phyloP scores from a whole-genome alignment of 73 alveolate genomes.

The Strombidium stylifer region DNA sequence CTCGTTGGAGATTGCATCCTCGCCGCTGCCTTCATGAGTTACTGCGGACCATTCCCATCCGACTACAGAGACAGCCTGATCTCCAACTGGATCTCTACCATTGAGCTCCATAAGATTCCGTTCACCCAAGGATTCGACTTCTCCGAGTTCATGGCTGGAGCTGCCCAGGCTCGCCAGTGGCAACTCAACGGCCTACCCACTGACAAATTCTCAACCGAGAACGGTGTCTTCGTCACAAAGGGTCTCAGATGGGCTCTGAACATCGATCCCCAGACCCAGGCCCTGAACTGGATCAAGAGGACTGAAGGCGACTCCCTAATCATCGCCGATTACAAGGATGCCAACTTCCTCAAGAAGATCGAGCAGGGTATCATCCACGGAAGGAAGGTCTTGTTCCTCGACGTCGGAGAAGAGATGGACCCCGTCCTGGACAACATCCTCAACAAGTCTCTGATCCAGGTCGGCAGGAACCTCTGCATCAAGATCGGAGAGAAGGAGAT shows the following conservation, averaged over 20 bases:
- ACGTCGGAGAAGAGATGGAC: slow-evolving; percentile 97
- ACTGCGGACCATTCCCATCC: slow-evolving; percentile 99
- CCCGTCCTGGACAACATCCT: slow-evolving; percentile 98
- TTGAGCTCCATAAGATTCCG: slow-evolving; percentile 71
- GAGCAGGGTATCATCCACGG: slow-evolving; percentile 78
- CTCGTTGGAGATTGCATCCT: slow-evolving; percentile 98
- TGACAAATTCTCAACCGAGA: slow-evolving; percentile 98
- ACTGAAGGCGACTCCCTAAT: slow-evolving; percentile 61
- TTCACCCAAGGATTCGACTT: slow-evolving; percentile 79
- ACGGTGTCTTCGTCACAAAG: slow-evolving; percentile 96
- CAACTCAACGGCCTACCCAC: slow-evolving; percentile 96
- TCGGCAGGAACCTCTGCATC: slow-evolving; percentile 57
- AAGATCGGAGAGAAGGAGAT: slow-evolving; percentile 93
- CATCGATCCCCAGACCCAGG: slow-evolving; percentile 99
- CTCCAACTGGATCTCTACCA: slow-evolving; percentile 46
- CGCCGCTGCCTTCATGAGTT: slow-evolving; percentile 98
- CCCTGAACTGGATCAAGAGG: slow-evolving; percentile 73
- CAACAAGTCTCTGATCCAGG: slow-evolving; percentile 72
- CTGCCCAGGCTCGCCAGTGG: slow-evolving; percentile 94
- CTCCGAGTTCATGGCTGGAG: slow-evolving; percentile 90
- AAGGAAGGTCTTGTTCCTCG: slow-evolving; percentile 73
- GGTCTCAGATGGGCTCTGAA: slow-evolving; percentile 98
- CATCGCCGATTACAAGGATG: slow-evolving; percentile 61
- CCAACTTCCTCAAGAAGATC: slow-evolving; percentile 36
- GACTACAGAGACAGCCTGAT: slow-evolving; percentile 88